Evolutionary conservation across 2,329 filamentous ascomycete species (phyloP).

Genomic region (Metarhizium guizhouense): DNA sequence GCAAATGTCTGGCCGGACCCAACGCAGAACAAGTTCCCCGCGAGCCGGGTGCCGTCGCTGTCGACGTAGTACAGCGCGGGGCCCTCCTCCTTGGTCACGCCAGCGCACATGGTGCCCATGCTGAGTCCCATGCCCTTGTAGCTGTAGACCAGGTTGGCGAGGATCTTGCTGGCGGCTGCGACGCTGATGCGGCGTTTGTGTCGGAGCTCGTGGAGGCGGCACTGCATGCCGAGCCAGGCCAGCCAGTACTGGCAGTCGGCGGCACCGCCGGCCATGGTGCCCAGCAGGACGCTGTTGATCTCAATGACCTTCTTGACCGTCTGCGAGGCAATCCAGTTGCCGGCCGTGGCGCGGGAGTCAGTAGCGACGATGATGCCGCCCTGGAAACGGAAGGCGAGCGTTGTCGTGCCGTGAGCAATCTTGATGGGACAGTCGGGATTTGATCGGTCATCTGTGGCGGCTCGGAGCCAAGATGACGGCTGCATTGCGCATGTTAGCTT

Average conservation of each 20-base stretch:
- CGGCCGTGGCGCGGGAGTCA: conserved; percentile 92
- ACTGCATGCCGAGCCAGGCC: conserved; percentile 97
- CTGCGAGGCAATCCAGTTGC: conserved; percentile 99
- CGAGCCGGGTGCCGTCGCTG: conserved; percentile 78
- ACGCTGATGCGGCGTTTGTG: conserved; percentile 99
- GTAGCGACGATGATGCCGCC: conserved; percentile 97
- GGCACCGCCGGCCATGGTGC: conserved; percentile 97
- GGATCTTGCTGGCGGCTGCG: conserved; percentile 93
- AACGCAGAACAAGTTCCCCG: conserved; percentile 96
- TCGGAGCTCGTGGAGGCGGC: conserved; percentile 95
- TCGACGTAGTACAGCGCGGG: conserved; percentile 99
- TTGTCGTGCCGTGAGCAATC: conserved; percentile 97
- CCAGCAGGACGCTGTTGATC: conserved; percentile 88
- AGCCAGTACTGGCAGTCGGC: conserved; percentile 99
- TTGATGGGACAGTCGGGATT: conserved; percentile 98
- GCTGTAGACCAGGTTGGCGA: conserved; percentile 94
- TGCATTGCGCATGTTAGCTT: conserved; percentile 25
- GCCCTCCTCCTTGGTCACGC: conserved; percentile 89
- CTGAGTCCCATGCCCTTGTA: conserved; percentile 99
- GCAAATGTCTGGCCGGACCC: conserved; percentile 98
- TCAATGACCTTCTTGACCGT: conserved; percentile 99
- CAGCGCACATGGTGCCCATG: conserved; percentile 99
- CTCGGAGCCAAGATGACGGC: conserved; percentile 90
- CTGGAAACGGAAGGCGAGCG: conserved; percentile 94
- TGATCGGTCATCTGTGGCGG: conserved; percentile 92